phyloP scores from a whole-genome alignment of 1,284 basidiomycete species.

The Tilletia setariae region DNA sequence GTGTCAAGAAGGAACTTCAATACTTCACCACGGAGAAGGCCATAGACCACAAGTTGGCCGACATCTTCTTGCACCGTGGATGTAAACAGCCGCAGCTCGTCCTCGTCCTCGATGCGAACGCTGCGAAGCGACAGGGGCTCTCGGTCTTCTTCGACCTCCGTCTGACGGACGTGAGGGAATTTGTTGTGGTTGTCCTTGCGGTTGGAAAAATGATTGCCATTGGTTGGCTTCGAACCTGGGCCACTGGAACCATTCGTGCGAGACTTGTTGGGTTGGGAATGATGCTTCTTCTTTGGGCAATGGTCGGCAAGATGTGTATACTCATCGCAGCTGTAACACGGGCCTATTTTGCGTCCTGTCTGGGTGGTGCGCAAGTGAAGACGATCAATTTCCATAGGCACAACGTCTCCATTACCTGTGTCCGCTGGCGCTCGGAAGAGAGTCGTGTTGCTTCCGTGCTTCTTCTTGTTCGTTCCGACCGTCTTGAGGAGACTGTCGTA shows the following conservation, averaged over 20 bases:
- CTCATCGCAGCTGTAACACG: background rate
- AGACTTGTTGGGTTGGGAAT: too few species aligned
- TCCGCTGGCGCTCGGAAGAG: too few species aligned
- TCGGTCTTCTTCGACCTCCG: too few species aligned
- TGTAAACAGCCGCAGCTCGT: too few species aligned
- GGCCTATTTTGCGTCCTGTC: background rate
- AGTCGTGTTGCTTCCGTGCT: too few species aligned
- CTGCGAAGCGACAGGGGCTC: too few species aligned
- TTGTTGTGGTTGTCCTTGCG: too few species aligned
- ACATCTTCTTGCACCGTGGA: background rate
- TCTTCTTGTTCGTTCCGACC: background rate
- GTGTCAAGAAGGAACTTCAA: background rate
- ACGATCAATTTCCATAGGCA: background rate
- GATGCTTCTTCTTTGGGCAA: background rate
- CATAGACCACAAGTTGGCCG: background rate
- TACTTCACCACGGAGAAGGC: background rate
- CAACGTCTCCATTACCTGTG: background rate
- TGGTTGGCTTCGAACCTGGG: too few species aligned
- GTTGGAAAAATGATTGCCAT: too few species aligned
- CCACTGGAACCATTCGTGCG: too few species aligned
- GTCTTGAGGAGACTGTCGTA: slow-evolving; percentile 1
- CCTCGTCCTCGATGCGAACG: too few species aligned
- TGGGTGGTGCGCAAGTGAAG: background rate
- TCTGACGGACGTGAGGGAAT: too few species aligned
- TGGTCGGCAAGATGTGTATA: background rate